These are phyloP conservation scores for Citrus hindsii DNA, from an alignment of 345 rosid genomes.

Conservation along the genomic window DNA sequence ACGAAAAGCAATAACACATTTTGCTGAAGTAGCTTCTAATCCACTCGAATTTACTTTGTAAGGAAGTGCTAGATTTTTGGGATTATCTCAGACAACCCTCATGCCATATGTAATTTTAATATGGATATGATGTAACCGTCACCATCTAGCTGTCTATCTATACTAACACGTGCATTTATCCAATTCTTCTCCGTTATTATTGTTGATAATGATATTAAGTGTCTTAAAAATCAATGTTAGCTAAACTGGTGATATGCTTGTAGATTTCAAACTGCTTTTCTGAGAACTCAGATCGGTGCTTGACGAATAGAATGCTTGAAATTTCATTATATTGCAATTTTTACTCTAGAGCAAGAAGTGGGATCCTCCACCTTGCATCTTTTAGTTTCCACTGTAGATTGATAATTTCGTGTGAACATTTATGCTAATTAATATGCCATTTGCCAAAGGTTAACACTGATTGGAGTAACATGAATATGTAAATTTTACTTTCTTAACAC, in stretches of 20 bases:
- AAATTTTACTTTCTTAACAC: neutral
- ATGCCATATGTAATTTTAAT: neutral
- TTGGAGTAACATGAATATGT: neutral
- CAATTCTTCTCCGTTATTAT: neutral
- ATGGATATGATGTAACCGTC: neutral
- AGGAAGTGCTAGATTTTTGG: neutral
- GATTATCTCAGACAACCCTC: neutral
- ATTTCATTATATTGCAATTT: neutral
- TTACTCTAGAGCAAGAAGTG: neutral
- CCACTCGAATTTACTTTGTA: neutral
- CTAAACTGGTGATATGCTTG: neutral
- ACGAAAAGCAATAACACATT: neutral
- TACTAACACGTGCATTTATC: neutral
- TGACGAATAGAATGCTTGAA: neutral
- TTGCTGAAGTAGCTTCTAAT: neutral
- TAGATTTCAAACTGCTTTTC: neutral
- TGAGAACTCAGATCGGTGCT: neutral
- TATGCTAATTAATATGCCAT: neutral
- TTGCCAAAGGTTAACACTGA: neutral
- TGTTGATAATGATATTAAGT: neutral
- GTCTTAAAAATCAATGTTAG: neutral
- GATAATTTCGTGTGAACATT: neutral
- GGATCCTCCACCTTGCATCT: neutral
- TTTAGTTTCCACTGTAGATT: neutral
- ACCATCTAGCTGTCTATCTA: neutral